These are phyloP conservation scores for Mucor indicus DNA, from an alignment of 371 early-diverging fungal genomes.

Conservation along the genomic window DNA sequence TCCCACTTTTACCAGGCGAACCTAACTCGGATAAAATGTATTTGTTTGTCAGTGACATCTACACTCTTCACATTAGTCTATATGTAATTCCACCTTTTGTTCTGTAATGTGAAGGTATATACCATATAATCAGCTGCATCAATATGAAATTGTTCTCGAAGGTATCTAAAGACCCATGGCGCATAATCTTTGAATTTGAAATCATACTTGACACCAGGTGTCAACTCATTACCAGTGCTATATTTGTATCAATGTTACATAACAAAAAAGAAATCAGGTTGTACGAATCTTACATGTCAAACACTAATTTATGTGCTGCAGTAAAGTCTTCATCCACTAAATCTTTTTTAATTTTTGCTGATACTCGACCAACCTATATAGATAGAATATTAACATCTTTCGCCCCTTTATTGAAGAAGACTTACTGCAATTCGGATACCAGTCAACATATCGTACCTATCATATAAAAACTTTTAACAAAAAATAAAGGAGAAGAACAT, in stretches of 20 bases:
- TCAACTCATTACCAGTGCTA: conserved; percentile 88
- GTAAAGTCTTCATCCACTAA: conserved; percentile 75
- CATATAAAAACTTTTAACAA: background rate
- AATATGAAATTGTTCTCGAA: conserved; percentile 82
- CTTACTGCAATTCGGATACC: conserved; percentile 86
- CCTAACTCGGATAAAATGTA: conserved; percentile 92
- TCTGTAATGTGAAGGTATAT: background rate
- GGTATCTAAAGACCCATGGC: conserved; percentile 90
- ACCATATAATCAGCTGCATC: conserved; percentile 92
- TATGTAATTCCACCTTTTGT: no score
- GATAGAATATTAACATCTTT: background rate
- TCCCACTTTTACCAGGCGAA: conserved; percentile 92
- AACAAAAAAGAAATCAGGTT: no score
- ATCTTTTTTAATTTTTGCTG: conserved; percentile 72
- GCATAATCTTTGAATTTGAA: conserved; percentile 98
- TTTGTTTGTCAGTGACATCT: conserved; percentile 91
- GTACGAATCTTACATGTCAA: conserved; percentile 76
- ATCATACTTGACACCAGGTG: conserved; percentile 89
- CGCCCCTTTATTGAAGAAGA: conserved; percentile 5
- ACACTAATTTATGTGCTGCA: conserved; percentile 89
- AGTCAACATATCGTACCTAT: conserved; percentile 88
- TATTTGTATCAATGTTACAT: no score
- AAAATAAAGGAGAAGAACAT: background rate
- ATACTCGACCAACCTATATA: conserved; percentile 59
- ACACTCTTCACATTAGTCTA: background rate